Conservation (phyloP, 139 green algal species). For the Tetratostichococcus sp. region DNA sequence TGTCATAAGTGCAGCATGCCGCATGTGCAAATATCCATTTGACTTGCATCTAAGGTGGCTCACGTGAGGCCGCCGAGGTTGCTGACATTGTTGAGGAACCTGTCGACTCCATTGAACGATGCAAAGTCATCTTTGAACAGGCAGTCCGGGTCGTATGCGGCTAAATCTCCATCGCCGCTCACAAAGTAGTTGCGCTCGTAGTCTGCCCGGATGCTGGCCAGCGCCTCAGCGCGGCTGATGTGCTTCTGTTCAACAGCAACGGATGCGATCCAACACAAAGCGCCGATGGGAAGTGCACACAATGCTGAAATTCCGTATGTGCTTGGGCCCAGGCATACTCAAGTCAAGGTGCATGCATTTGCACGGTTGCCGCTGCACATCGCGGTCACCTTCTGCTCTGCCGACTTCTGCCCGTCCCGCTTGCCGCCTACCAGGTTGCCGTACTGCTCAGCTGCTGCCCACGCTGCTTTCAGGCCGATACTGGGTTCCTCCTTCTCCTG, state of each 20-base stretch:
- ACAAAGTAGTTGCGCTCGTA: conserved; percentile 78
- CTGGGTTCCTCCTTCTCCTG: conserved; percentile 5
- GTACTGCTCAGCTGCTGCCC: conserved; percentile 73
- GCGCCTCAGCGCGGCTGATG: conserved; percentile 29
- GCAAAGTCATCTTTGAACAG: conserved; percentile 68
- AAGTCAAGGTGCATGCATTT: not conserved
- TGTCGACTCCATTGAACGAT: not conserved
- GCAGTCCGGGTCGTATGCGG: conserved; percentile 51
- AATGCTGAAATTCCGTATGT: too few relatives aligned
- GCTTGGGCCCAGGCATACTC: conserved; percentile 8
- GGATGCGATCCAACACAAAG: too few relatives aligned
- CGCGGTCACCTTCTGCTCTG: not conserved
- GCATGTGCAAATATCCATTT: too few relatives aligned
- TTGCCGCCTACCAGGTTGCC: conserved; percentile 61
- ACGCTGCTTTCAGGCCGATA: conserved; percentile 64
- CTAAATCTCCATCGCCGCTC: conserved; percentile 40
- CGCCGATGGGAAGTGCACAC: too few relatives aligned
- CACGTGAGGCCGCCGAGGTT: conserved; percentile 78
- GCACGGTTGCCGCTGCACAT: not conserved
- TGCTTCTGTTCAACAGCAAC: not conserved
- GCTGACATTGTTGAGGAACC: conserved; percentile 57
- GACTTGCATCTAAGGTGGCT: too few relatives aligned
- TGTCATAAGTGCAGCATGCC: too few relatives aligned
- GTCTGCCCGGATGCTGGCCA: conserved; percentile 52
- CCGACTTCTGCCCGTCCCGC: not conserved